Conservation (phyloP, 2,329 filamentous ascomycete species). For the Epicoccum sorghinum region DNA sequence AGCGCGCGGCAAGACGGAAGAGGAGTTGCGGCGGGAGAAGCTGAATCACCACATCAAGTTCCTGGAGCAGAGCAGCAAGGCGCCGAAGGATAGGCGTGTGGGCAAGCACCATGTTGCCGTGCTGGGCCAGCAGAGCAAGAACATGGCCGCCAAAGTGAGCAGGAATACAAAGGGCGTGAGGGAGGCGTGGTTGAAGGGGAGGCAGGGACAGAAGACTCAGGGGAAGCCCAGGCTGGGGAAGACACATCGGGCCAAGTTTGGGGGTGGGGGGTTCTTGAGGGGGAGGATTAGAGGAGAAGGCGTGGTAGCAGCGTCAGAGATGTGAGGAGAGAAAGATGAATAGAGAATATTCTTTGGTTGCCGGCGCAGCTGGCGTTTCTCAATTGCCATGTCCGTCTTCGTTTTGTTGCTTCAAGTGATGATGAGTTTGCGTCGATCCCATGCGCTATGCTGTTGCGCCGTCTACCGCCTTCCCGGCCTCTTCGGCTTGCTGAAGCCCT, state of each 20-base stretch:
- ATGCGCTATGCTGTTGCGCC: background rate
- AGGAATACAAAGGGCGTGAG: slow-evolving; percentile 39
- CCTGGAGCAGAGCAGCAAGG: slow-evolving; percentile 55
- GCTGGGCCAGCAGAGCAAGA: slow-evolving; percentile 50
- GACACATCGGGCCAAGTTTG: slow-evolving; percentile 38
- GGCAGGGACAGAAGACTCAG: slow-evolving; percentile 40
- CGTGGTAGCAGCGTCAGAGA: background rate
- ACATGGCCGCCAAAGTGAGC: slow-evolving; percentile 54
- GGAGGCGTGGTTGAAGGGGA: slow-evolving; percentile 53
- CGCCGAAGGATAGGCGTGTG: slow-evolving; percentile 57
- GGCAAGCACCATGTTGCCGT: slow-evolving; percentile 58
- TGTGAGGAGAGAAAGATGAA: background rate
- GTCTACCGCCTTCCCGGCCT: slow-evolving; percentile 68
- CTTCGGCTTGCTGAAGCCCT: slow-evolving; percentile 78
- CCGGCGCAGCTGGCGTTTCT: too few relatives aligned
- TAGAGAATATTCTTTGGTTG: background rate
- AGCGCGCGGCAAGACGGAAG: slow-evolving; percentile 24
- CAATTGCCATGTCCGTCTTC: too few relatives aligned
- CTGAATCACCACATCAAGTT: slow-evolving; percentile 56
- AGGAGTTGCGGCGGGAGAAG: slow-evolving; percentile 51
- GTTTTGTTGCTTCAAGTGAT: too few relatives aligned
- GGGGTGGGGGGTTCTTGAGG: slow-evolving; percentile 40
- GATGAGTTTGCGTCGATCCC: too few relatives aligned
- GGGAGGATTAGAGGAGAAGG: slow-evolving; percentile 24
- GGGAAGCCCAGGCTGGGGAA: slow-evolving; percentile 27